Percentiles rank a stretch among this genome's conserved stretches.
Evolutionary conservation across 2,329 filamentous ascomycete genomes (phyloP).

Genomic region (Conoideocrella luteorostrata): DNA sequence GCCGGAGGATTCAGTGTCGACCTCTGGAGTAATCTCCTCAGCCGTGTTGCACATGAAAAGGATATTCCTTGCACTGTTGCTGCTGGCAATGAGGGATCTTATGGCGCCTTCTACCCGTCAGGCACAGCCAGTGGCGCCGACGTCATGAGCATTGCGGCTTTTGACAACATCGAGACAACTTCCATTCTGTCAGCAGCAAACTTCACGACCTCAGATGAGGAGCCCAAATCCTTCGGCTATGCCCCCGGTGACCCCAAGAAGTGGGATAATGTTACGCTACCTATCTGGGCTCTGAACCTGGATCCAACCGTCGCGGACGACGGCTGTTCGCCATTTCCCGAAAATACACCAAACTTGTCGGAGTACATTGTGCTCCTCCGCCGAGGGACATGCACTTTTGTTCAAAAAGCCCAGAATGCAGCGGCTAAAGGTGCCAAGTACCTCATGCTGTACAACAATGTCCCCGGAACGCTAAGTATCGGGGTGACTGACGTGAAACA

Average conservation of each 20-base stretch:
- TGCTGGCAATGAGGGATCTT: slow-evolving; percentile 22
- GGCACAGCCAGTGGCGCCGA: slow-evolving; percentile 9
- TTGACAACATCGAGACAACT: slow-evolving; percentile 16
- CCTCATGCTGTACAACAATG: slow-evolving; percentile 56
- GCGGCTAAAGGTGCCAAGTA: slow-evolving; percentile 48
- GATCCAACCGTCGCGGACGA: slow-evolving; percentile 38
- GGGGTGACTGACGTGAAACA: slow-evolving; percentile 25
- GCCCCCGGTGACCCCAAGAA: slow-evolving; percentile 29
- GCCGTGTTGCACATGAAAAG: slow-evolving; percentile 29
- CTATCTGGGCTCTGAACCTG: slow-evolving; percentile 35
- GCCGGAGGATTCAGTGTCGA: slow-evolving; percentile 24
- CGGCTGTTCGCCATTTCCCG: slow-evolving; percentile 42
- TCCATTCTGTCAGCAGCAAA: slow-evolving; percentile 1
- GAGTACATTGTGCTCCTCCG: slow-evolving; percentile 48
- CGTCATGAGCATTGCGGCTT: slow-evolving; percentile 12
- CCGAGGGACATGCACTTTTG: slow-evolving; percentile 40
- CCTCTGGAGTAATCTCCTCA: slow-evolving; percentile 35
- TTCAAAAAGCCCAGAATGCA: neutral
- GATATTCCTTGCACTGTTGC: slow-evolving; percentile 15
- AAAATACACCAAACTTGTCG: slow-evolving; percentile 45
- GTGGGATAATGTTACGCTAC: slow-evolving; percentile 30
- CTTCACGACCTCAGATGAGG: neutral
- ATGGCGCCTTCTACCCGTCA: slow-evolving; percentile 10
- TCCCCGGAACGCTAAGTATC: slow-evolving; percentile 10
- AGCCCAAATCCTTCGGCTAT: slow-evolving; percentile 27